These are phyloP conservation scores for Kockiozyma suomiensis DNA, from an alignment of 805 yeast species.

Conservation along the genomic window DNA sequence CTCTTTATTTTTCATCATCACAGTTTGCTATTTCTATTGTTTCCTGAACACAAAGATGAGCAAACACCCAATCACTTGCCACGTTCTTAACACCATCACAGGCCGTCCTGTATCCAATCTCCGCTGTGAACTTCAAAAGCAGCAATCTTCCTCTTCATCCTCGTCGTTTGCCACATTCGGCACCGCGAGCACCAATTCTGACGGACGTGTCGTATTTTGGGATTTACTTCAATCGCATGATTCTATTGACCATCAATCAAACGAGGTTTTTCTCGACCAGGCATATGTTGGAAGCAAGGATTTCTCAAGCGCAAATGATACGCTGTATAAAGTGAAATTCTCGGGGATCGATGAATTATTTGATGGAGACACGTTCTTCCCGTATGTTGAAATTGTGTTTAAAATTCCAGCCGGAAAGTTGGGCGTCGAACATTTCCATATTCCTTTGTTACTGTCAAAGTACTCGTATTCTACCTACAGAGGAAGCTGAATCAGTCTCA, in stretches of 20 bases:
- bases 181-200: slow-evolving; percentile 67
- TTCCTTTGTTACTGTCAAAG: slow-evolving; percentile 81
- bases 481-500: too few relatives aligned
- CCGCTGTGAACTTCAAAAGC: slow-evolving; percentile 52
- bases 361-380: slow-evolving; percentile 68
- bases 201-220: slow-evolving; percentile 83
- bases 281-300: slow-evolving; percentile 28
- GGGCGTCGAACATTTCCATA: slow-evolving; percentile 76
- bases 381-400: slow-evolving; percentile 80
- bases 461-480: slow-evolving; percentile 90
- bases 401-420: slow-evolving; percentile 56
- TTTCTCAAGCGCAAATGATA: neutral
- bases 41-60: slow-evolving; percentile 33
- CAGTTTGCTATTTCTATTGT: neutral
- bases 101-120: slow-evolving; percentile 85
- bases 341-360: slow-evolving; percentile 69
- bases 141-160: slow-evolving; percentile 17
- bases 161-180: slow-evolving; percentile 55
- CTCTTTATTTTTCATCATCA: neutral
- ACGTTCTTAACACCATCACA: slow-evolving; percentile 77
- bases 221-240: slow-evolving; percentile 18
- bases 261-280: slow-evolving; percentile 46
- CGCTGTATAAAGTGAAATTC: slow-evolving; percentile 65
- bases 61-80: slow-evolving; percentile 77
- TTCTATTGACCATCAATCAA: neutral